Evolutionary conservation across 1,284 basidiomycete species (phyloP), one percentile per base, ranked within the genome.

Genomic region (Cryptococcus hybrid): DNA sequence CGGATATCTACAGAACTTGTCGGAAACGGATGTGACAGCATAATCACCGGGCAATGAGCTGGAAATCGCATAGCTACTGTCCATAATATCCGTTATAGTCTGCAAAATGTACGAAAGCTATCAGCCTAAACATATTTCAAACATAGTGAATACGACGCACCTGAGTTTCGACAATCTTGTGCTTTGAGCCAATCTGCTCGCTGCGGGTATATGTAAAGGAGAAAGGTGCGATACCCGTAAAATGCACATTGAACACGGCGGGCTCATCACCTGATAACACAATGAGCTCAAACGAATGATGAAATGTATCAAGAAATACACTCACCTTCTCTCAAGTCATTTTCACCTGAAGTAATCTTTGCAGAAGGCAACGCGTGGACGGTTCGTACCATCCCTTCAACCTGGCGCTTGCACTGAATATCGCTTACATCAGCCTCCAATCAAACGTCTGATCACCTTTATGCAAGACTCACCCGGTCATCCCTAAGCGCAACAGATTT

Each of bases 141-240:
- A 43, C 38, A 9, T 6, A 42, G 11, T 34, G 12, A 57, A 55
- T 7, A 57, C 65, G 63, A 24, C 24, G 24, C 51, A 73, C 73
- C 68, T 91, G 91, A 24, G 90, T 92, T 72, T 95, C 92, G 9
- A 92, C 82, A 15, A 93, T 85, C 70, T 86, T 88, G 12, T 61
- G 51, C 46, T 61, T 68, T 8, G 66, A 60, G 3, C 64, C 64
- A 13, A 65, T 52, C 12, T 60, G 49, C 59, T 76, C 67, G 78
- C 83, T 84, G 47, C 91, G 84, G 73, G 92, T 90, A 74, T 92
- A 93, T 0, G 90, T 92, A 78, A 99, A 98, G 1, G 92, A 89
- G 79, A 96, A 99, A 0, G 95, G 95, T 40, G 95, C 88, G 66
- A 90, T 89, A 55, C 95, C 95, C 47, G 86, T 82, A 59, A 99